Base-by-base conservation (phyloP, 257 asterid genomes). In the Plectranthus barbatus region DNA sequence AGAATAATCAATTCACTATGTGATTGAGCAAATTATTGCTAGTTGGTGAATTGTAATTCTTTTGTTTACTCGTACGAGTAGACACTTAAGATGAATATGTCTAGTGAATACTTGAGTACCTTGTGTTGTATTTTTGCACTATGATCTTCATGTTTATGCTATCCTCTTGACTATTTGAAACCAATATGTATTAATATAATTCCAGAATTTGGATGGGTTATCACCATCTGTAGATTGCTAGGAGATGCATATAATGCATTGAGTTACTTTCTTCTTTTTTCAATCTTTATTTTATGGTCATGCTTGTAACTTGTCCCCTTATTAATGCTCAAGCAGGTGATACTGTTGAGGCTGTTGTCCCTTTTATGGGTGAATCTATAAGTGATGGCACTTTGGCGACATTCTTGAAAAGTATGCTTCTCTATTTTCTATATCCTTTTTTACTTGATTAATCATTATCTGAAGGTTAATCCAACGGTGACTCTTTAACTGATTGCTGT, bases 361-460 rank as follows among this genome's bases (percentile, higher is more conserved):
- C 98, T 19, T 83, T 70, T 70, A 91, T 91, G 98, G 98, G 98
- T 21, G 98, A 91, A 89, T 91, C 98, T 17, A 88, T 86, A 67
- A 86, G 67, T 50, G 98, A 91, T 76, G 96, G 98, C 66, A 91
- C 96, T 1, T 68, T 91, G 51, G 96, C 96, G 9, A 76, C 80
- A 1, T 86, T 91, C 84, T 68, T 88, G 87, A 91, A 86, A 85
- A 84, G 96, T 91, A 86, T 18, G 82, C 63, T 13, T 37, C 53
- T 63, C 62, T 46, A 36, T 64, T 67, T 12, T 1, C 23, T 14
- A 18, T 58, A 36, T 37, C 45, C 2, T 9, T 46, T n/a, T 18
- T 70, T 39, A 39, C 49, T 60, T 36, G 13, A 47, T 20, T 55
- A n/a, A 46, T 65, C 23, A 51, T 55, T 31, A 18, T 55, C 37